Evolutionary conservation across 306 rosid genomes (phyloP).

Genomic region (Prunus salicina): DNA sequence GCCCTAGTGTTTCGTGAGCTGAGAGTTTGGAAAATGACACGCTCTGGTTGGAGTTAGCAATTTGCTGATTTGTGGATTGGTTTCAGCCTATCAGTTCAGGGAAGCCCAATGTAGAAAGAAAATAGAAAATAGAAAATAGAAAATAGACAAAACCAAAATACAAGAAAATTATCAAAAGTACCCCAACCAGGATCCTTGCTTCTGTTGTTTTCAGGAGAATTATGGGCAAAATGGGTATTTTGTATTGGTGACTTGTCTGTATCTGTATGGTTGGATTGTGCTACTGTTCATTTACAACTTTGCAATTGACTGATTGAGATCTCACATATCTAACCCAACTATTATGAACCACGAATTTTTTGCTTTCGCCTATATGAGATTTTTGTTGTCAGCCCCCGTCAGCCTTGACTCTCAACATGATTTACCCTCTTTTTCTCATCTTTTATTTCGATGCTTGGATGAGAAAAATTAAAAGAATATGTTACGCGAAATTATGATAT

Average conservation of each 20-base stretch:
- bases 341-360: background rate
- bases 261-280: background rate
- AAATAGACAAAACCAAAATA: background rate
- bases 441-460: background rate
- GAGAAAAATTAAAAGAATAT: background rate
- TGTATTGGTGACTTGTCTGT: background rate
- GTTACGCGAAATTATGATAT: background rate
- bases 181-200: background rate
- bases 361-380: background rate
- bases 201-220: conserved; percentile 1
- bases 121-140: too few species aligned
- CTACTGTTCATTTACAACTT: background rate
- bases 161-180: background rate
- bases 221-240: conserved; percentile 2
- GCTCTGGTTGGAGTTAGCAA: background rate
- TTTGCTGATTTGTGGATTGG: background rate
- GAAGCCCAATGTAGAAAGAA: background rate
- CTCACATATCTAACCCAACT: background rate
- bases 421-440: too few species aligned
- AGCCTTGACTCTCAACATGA: background rate
- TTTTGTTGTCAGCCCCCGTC: background rate
- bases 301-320: background rate
- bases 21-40: background rate
- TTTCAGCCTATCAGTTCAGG: background rate
- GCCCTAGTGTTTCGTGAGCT: background rate